A percentile compares a stretch with the other conserved stretches of the same genome.
phyloP scores from a whole-genome alignment of 1,139 yeast genomes.

The Yarrowia galli region DNA sequence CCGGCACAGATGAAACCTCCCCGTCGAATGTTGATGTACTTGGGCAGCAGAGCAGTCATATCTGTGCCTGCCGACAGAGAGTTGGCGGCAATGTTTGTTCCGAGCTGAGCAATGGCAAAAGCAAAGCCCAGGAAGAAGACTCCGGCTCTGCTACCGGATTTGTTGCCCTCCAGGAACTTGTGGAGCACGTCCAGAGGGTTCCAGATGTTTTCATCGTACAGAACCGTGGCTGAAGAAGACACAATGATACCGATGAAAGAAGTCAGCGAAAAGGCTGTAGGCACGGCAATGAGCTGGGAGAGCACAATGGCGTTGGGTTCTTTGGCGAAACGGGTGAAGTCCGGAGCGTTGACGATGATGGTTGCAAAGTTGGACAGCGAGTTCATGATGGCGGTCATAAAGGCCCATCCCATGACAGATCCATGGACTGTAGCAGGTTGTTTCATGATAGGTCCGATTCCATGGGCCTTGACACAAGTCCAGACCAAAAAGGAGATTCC shows the following conservation, averaged over 20 bases:
- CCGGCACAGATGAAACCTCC: slow-evolving; percentile 82
- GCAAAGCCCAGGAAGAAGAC: slow-evolving; percentile 80
- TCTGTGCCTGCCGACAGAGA: slow-evolving; percentile 92
- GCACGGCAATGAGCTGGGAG: slow-evolving; percentile 71
- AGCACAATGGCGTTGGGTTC: slow-evolving; percentile 58
- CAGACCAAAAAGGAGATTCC: slow-evolving; percentile 81
- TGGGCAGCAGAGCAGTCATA: slow-evolving; percentile 81
- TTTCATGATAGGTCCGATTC: slow-evolving; percentile 72
- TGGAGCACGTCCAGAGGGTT: slow-evolving; percentile 81
- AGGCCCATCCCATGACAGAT: slow-evolving; percentile 78
- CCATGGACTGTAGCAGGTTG: slow-evolving; percentile 60
- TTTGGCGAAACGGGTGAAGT: slow-evolving; percentile 82
- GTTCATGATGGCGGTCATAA: slow-evolving; percentile 78
- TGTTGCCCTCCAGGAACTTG: slow-evolving; percentile 65
- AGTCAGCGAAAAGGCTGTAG: slow-evolving; percentile 78
- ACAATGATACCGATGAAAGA: slow-evolving; percentile 87
- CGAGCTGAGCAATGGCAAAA: slow-evolving; percentile 84
- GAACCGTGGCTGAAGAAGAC: slow-evolving; percentile 75
- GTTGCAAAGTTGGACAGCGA: slow-evolving; percentile 87
- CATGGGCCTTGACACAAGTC: slow-evolving; percentile 78
- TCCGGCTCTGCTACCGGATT: slow-evolving; percentile 82
- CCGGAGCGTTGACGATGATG: slow-evolving; percentile 85
- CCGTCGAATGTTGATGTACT: slow-evolving; percentile 80
- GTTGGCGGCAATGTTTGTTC: slow-evolving; percentile 92
- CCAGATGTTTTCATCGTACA: slow-evolving; percentile 81